Conservation (phyloP, 148 eudicot genomes). For the Rhododendron ovatum region DNA sequence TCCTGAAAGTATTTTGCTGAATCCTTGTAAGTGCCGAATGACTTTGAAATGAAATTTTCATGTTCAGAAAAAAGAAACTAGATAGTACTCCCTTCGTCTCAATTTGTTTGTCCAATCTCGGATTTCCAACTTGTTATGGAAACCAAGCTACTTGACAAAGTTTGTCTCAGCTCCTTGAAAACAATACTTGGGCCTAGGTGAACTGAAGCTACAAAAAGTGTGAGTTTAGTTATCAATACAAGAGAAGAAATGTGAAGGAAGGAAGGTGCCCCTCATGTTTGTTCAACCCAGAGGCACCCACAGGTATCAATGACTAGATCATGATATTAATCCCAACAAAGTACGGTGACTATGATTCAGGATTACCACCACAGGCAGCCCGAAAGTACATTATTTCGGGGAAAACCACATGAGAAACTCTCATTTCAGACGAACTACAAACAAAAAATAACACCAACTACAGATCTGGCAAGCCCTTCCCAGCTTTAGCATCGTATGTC, state of each 20-base stretch:
- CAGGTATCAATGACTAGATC: background rate
- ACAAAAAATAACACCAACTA: slow-evolving; percentile 12
- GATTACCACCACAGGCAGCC: background rate
- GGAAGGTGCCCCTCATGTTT: background rate
- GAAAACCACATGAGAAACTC: background rate
- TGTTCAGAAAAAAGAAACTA: too few relatives aligned
- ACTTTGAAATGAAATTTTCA: too few relatives aligned
- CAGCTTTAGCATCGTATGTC: slow-evolving; percentile 84
- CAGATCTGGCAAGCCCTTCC: slow-evolving; percentile 86
- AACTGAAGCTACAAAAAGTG: too few relatives aligned
- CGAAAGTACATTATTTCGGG: background rate
- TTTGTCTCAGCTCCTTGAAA: too few relatives aligned
- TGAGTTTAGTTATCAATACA: background rate
- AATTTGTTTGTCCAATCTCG: too few relatives aligned
- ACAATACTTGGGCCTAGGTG: too few relatives aligned
- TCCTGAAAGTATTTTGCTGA: too few relatives aligned
- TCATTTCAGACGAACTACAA: background rate
- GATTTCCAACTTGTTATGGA: too few relatives aligned
- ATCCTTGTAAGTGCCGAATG: too few relatives aligned
- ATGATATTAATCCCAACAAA: background rate
- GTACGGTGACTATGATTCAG: too few relatives aligned
- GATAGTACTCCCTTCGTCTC: too few relatives aligned
- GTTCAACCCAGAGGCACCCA: background rate
- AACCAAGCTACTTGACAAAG: too few relatives aligned
- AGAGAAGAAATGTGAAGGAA: background rate